Base-by-base conservation (phyloP, 2,329 filamentous ascomycete genomes). In the Penicillium sp. region DNA sequence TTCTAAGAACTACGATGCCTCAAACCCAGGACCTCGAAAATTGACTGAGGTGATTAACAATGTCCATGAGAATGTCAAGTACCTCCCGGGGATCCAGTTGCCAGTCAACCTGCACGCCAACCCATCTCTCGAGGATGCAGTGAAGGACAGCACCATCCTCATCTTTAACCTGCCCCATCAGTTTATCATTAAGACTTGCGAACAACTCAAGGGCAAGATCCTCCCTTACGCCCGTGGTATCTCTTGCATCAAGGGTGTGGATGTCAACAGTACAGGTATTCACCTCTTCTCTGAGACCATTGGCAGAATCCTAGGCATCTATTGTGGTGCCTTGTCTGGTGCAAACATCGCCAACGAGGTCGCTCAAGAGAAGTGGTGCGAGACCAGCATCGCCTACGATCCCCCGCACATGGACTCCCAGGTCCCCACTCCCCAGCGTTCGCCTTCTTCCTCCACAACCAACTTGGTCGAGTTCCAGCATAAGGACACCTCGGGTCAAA, bases 331-430 rank as follows among this genome's bases (percentile, higher is more conserved):
- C 9, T 79, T 98, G 34, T 95, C 88, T 38, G 93, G 93, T 48
- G 93, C 93, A 62, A 98, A 98, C 75, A 93, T 98, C 63, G 93
- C 94, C 43, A 87, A 80, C 58, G 94, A 98, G 70, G 93, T 98
- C 62, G 93, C 93, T 1, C 80, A 83, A 59, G 93, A 96, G 75
- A 95, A 96, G 70, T 97, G 88, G 80, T 95, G 87, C 53, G 93
- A 97, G 74, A 97, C 93, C 3, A 98, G 91, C 21, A 84, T 98
- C 53, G 93, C 90, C 41, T 98, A 98, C 70, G 89, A 95, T 64
- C 91, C 93, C 22, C 93, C 93, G 1, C 79, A 81, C 15, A 82
- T 95, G 74, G 91, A 97, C 72, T 93, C 86, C 60, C 82, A 85
- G 61, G 82, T 83, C 37, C 83, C 87, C 1, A 84, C 85, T 10